These are phyloP conservation scores for Talaromyces liani DNA, from an alignment of 495 filamentous ascomycete species.

Conservation along the genomic window DNA sequence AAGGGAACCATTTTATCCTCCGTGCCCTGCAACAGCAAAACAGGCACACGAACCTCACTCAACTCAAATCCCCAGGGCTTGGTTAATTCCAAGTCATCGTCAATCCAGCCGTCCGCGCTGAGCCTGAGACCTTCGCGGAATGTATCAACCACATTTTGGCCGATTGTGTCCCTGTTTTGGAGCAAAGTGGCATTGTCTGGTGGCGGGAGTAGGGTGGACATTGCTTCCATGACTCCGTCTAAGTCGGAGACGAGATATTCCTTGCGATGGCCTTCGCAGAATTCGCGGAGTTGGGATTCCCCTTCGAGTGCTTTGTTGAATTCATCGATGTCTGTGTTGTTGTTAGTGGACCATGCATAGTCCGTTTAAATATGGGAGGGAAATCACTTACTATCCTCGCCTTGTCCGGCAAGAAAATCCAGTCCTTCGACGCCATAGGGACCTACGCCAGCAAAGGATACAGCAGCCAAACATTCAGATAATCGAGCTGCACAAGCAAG, in stretches of 20 bases:
- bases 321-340: constrained; percentile 1
- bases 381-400: background rate
- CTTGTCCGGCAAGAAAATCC: background rate
- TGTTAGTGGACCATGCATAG: background rate
- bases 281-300: background rate
- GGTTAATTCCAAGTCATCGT: background rate
- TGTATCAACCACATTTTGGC: background rate
- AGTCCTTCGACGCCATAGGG: background rate
- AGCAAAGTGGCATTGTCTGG: background rate
- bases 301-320: background rate
- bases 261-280: background rate
- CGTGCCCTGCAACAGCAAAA: background rate
- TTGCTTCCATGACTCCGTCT: background rate
- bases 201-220: background rate
- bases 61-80: background rate
- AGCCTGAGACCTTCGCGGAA: background rate
- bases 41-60: background rate
- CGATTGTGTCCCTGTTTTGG: background rate
- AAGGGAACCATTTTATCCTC: constrained; percentile 3
- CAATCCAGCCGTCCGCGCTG: background rate
- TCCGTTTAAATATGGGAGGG: background rate
- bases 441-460: background rate
- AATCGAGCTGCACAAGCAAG: constrained; percentile 4
- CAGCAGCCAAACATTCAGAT: background rate
- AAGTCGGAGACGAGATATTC: background rate